phyloP scores from a whole-genome alignment of 2,329 filamentous ascomycete genomes.

The Cercospora sojina region DNA sequence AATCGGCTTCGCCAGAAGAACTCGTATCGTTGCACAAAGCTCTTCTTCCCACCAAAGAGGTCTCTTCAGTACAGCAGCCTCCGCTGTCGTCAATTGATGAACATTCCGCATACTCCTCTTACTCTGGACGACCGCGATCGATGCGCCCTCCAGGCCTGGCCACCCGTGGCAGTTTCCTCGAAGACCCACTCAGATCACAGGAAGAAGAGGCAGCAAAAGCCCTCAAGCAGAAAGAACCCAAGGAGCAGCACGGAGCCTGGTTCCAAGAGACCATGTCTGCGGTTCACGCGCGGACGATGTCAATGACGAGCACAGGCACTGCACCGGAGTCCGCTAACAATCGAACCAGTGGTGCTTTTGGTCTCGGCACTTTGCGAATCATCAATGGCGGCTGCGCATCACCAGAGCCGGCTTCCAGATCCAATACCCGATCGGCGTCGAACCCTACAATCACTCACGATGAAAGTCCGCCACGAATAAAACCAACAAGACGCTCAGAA shows the following conservation, averaged over 20 bases:
- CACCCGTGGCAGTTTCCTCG: conserved; percentile 26
- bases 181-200: conserved; percentile 23
- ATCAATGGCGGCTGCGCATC: conserved; percentile 49
- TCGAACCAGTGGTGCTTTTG: conserved; percentile 37
- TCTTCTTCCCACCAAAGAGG: conserved; percentile 37
- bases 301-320: conserved; percentile 37
- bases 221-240: conserved; percentile 2
- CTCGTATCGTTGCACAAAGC: conserved; percentile 45
- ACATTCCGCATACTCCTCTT: conserved; percentile 17
- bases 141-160: conserved; percentile 43
- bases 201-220: conserved; percentile 13
- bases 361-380: conserved; percentile 47
- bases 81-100: conserved; percentile 25
- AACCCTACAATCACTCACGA: neutral
- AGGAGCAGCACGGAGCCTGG: conserved; percentile 20
- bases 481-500: neutral
- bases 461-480: neutral
- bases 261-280: conserved; percentile 13
- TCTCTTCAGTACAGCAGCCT: conserved; percentile 23
- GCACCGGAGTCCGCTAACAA: conserved; percentile 43
- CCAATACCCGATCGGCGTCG: neutral
- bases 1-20: conserved; percentile 50
- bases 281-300: conserved; percentile 7
- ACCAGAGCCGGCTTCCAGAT: conserved; percentile 42
- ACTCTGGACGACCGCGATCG: conserved; percentile 35